A percentile compares a stretch with the other conserved stretches of the same genome.
phyloP scores from a whole-genome alignment of 768 basidiomycete species.

The Strobilomyces echinocephalus region DNA sequence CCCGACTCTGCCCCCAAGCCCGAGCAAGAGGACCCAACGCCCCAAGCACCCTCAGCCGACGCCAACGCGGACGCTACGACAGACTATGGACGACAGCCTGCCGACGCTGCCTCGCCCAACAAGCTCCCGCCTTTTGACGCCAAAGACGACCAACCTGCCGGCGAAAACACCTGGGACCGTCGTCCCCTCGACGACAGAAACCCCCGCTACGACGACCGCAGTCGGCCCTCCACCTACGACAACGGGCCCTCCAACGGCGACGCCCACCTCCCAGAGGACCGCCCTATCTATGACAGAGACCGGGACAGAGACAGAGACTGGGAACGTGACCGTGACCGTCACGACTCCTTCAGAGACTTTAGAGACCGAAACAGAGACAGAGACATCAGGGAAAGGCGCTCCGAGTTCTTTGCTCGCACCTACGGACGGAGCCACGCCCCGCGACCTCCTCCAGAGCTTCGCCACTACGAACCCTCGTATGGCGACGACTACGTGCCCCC shows the following conservation, averaged over 20 bases:
- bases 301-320: constrained; percentile 29
- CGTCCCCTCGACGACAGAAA: constrained; percentile 30
- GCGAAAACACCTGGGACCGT: constrained; percentile 28
- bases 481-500: constrained; percentile 30
- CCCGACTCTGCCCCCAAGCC: constrained; percentile 11
- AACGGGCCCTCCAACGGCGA: constrained; percentile 8
- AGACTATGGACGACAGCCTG: constrained; percentile 29
- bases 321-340: constrained; percentile 32
- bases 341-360: constrained; percentile 13
- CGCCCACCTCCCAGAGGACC: constrained; percentile 23
- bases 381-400: constrained; percentile 33
- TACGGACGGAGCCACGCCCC: constrained; percentile 38
- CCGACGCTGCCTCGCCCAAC: constrained; percentile 20
- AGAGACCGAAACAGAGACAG: constrained; percentile 32
- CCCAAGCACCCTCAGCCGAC: constrained; percentile 5
- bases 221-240: constrained; percentile 10
- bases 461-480: constrained; percentile 46
- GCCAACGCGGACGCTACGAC: constrained; percentile 17
- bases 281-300: constrained; percentile 32
- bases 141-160: constrained; percentile 30
- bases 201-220: constrained; percentile 24
- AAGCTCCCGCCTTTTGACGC: constrained; percentile 20
- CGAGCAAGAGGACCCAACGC: constrained; percentile 8
- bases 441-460: constrained; percentile 42
- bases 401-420: constrained; percentile 35